A percentile compares a stretch with the other conserved stretches of the same genome.
Evolutionary conservation across 2,329 filamentous ascomycete genomes (phyloP).

Genomic region (Colletotrichum orbiculare): DNA sequence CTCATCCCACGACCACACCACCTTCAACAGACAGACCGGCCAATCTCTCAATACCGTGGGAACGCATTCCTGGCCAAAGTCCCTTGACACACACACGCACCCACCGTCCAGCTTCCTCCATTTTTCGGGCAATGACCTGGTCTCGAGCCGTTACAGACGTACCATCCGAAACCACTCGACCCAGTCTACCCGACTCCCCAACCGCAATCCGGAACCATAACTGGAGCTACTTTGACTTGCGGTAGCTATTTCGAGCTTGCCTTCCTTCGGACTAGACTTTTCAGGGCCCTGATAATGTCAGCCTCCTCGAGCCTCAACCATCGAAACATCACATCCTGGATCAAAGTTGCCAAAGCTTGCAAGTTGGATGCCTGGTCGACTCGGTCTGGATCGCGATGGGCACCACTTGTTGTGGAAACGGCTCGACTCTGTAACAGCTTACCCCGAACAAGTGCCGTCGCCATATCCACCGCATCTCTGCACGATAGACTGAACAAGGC

Average conservation of each 20-base stretch:
- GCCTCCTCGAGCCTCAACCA: conserved; percentile 17
- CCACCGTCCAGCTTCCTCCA: too few species aligned
- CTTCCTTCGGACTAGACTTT: conserved; percentile 1
- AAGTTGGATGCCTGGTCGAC: conserved; percentile 25
- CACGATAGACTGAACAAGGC: not conserved
- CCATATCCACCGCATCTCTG: conserved; percentile 14
- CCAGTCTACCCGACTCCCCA: conserved; percentile 20
- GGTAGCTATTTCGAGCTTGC: conserved; percentile 19
- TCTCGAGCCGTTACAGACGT: conserved; percentile 22
- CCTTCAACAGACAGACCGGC: not conserved
- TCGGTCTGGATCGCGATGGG: conserved; percentile 24
- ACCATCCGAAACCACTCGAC: conserved; percentile 13
- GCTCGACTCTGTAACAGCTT: conserved; percentile 3
- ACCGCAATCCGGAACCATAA: conserved; percentile 14
- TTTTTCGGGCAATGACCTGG: not conserved
- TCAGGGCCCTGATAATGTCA: conserved; percentile 2
- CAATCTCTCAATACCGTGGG: not conserved
- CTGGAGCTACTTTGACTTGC: not conserved
- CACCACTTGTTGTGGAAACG: not conserved
- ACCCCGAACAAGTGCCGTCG: not conserved
- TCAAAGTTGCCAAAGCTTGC: conserved; percentile 16
- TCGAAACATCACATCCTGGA: conserved; percentile 6
- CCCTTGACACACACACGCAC: conserved; percentile 5
- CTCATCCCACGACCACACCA: conserved; percentile 33
- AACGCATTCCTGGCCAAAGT: not conserved